These are phyloP conservation scores for Neocatenulostroma microsporum DNA, from an alignment of 2,329 filamentous ascomycete species.

Conservation along the genomic window DNA sequence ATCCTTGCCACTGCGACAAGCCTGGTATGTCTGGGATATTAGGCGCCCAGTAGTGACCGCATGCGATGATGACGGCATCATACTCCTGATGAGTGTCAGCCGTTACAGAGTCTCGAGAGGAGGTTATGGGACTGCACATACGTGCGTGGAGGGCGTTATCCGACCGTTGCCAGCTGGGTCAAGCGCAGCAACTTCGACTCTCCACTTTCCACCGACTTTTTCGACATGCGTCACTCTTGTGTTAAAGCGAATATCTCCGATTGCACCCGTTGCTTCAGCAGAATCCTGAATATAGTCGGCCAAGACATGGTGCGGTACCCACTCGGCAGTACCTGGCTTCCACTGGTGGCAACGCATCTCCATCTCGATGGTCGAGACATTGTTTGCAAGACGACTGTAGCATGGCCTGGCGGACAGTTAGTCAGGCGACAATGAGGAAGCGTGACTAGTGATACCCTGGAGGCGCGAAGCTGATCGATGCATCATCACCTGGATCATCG, in stretches of 20 bases:
- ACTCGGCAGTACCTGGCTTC: slow-evolving; percentile 52
- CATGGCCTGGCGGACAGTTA: slow-evolving; percentile 36
- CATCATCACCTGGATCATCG: too few species aligned
- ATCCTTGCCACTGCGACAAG: slow-evolving; percentile 39
- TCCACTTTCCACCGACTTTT: slow-evolving; percentile 47
- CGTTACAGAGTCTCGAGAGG: too few species aligned
- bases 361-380: slow-evolving; percentile 46
- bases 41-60: slow-evolving; percentile 48
- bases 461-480: slow-evolving; percentile 38
- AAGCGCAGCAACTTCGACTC: slow-evolving; percentile 46
- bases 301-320: slow-evolving; percentile 50
- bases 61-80: slow-evolving; percentile 47
- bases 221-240: slow-evolving; percentile 50
- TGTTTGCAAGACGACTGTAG: slow-evolving; percentile 47
- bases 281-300: slow-evolving; percentile 56
- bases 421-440: too few species aligned
- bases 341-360: slow-evolving; percentile 46
- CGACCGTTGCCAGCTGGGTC: too few species aligned
- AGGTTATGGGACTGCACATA: too few species aligned
- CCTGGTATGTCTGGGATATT: slow-evolving; percentile 45
- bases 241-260: slow-evolving; percentile 46
- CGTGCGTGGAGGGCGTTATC: too few species aligned
- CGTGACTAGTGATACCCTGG: too few species aligned
- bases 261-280: slow-evolving; percentile 43
- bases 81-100: slow-evolving; percentile 26